A percentile compares a stretch with the other conserved stretches of the same genome.
These are phyloP conservation scores for Trichoderma endophyticum DNA, from an alignment of 2,329 filamentous ascomycete species.

Conservation along the genomic window DNA sequence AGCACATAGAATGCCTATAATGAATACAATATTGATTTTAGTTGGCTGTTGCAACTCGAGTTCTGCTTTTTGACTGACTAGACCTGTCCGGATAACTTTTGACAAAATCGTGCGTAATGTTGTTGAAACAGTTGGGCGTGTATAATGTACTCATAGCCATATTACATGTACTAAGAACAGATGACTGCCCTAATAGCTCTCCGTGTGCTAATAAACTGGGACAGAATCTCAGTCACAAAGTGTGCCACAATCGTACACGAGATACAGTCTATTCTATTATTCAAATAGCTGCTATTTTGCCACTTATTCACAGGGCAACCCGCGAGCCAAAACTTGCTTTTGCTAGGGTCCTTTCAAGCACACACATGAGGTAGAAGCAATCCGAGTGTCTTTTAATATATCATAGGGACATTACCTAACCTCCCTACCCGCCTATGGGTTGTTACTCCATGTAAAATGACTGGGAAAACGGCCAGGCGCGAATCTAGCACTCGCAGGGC, in stretches of 20 bases:
- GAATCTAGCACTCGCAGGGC: conserved; percentile 33
- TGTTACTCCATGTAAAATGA: conserved; percentile 46
- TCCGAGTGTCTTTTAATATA: conserved; percentile 33
- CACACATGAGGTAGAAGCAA: conserved; percentile 24
- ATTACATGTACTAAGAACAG: background rate
- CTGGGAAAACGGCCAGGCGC: conserved; percentile 40
- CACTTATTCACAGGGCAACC: background rate
- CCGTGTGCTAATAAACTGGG: background rate
- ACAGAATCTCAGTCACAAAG: background rate
- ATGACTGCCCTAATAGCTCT: background rate
- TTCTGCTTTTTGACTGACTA: background rate
- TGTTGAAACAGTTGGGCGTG: background rate
- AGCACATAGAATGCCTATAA: background rate
- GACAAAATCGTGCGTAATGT: background rate
- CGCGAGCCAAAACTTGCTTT: background rate
- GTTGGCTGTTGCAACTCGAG: background rate
- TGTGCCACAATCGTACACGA: background rate
- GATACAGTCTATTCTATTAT: background rate
- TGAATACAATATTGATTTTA: background rate
- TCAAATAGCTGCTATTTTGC: background rate
- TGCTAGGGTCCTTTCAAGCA: background rate
- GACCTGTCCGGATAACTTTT: background rate
- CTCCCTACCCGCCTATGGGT: conserved; percentile 37
- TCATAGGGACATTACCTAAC: conserved; percentile 40
- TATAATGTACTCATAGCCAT: background rate